Evolutionary conservation across 2,329 filamentous ascomycete genomes (phyloP).

Genomic region (Aspergillus sp.): DNA sequence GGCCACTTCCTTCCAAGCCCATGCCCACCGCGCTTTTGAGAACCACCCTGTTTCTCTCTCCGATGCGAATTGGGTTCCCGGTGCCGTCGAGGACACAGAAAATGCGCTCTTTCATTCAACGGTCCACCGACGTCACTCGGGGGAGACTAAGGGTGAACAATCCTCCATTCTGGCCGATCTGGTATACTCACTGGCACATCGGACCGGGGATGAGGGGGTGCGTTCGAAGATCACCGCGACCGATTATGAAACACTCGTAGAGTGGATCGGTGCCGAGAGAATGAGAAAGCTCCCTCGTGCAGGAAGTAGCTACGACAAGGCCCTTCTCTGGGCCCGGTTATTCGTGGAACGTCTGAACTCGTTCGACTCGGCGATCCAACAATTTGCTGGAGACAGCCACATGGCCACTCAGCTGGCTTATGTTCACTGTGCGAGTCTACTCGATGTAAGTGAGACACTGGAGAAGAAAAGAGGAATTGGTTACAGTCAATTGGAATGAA

Average conservation of each 20-base stretch:
- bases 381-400: conserved; percentile 33
- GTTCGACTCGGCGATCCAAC: conserved; percentile 31
- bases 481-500: conserved; percentile 12
- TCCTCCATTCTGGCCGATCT: conserved; percentile 10
- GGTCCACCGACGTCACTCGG: conserved; percentile 1
- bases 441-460: conserved; percentile 37
- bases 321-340: conserved; percentile 35
- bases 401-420: conserved; percentile 47
- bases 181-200: conserved; percentile 9
- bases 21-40: conserved; percentile 10
- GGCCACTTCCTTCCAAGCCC: conserved; percentile 12
- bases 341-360: conserved; percentile 35
- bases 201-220: conserved; percentile 9
- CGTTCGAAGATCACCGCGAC: conserved; percentile 7
- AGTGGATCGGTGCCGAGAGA: conserved; percentile 36
- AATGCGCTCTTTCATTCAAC: too few relatives aligned
- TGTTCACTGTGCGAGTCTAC: conserved; percentile 43
- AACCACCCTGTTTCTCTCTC: conserved; percentile 2
- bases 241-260: conserved; percentile 11
- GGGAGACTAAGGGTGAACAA: conserved; percentile 5
- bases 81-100: conserved; percentile 5
- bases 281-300: conserved; percentile 36
- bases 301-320: conserved; percentile 39
- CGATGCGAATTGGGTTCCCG: conserved; percentile 2
- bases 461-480: not conserved